A percentile compares a stretch with the other conserved stretches of the same genome.
Conservation (phyloP, 768 basidiomycete species). For the Dioszegia crocea region DNA sequence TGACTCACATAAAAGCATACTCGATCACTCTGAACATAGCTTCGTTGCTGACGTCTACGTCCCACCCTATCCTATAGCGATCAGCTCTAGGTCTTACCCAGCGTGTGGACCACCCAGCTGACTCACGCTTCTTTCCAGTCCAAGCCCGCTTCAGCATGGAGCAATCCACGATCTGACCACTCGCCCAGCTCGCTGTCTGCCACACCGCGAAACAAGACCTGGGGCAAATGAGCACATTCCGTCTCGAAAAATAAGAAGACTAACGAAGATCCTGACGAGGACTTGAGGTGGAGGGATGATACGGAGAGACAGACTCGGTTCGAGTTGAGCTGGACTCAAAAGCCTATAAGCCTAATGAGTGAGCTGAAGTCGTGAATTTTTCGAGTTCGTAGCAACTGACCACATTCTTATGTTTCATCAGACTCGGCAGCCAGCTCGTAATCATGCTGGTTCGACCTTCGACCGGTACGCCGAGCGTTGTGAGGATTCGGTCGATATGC, state of each 20-base stretch:
- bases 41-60: conserved; percentile 31
- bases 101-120: not conserved
- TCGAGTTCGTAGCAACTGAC: conserved; percentile 15
- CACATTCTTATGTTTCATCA: conserved; percentile 43
- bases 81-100: not conserved
- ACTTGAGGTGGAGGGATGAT: conserved; percentile 44
- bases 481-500: conserved; percentile 41
- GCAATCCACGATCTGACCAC: conserved; percentile 33
- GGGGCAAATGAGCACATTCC: not conserved
- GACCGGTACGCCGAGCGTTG: conserved; percentile 34
- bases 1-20: conserved; percentile 46
- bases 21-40: conserved; percentile 42
- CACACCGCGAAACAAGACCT: conserved; percentile 43
- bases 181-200: conserved; percentile 33
- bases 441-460: conserved; percentile 41
- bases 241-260: not conserved
- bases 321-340: conserved; percentile 28
- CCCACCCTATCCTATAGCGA: conserved; percentile 34
- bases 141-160: conserved; percentile 46
- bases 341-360: conserved; percentile 17
- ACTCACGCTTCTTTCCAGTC: conserved; percentile 44
- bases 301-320: conserved; percentile 22
- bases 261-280: conserved; percentile 40
- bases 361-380: not conserved
- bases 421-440: conserved; percentile 39